A percentile compares a stretch with the other conserved stretches of the same genome.
Conservation (phyloP, 306 rosid genomes). For the Prinsepia uniflora region DNA sequence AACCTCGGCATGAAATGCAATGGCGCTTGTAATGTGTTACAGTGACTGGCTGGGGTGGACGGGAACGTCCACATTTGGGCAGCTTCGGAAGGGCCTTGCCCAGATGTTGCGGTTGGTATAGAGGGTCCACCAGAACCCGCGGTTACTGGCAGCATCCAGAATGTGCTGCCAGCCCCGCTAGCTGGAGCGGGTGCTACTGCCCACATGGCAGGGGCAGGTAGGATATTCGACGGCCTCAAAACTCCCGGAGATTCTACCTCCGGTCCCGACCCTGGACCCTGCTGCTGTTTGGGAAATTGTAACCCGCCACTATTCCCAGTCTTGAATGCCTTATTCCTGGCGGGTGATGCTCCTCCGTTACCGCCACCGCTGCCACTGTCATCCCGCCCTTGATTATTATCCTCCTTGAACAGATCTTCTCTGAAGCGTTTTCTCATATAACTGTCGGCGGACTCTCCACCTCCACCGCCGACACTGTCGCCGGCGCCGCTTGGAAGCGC, state of each 20-base stretch:
- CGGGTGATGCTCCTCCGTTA: slow-evolving; percentile 22
- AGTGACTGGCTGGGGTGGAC: slow-evolving; percentile 26
- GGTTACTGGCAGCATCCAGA: slow-evolving; percentile 63
- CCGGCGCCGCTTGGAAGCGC: slow-evolving; percentile 44
- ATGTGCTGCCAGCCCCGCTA: slow-evolving; percentile 59
- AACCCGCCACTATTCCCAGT: slow-evolving; percentile 14
- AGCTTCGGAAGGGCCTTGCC: slow-evolving; percentile 39
- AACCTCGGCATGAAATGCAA: slow-evolving; percentile 75
- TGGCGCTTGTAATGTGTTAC: slow-evolving; percentile 53
- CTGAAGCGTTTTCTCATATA: slow-evolving; percentile 77
- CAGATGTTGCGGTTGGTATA: slow-evolving; percentile 20
- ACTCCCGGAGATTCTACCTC: slow-evolving; percentile 43
- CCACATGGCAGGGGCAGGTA: slow-evolving; percentile 79
- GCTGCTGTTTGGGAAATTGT: slow-evolving; percentile 38
- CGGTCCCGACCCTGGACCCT: background rate
- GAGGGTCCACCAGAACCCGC: slow-evolving; percentile 37
- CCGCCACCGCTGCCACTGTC: slow-evolving; percentile 24
- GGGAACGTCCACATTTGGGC: slow-evolving; percentile 84
- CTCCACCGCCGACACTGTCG: slow-evolving; percentile 32
- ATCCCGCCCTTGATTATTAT: slow-evolving; percentile 33
- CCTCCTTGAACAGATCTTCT: slow-evolving; percentile 86
- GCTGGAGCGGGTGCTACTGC: slow-evolving; percentile 55
- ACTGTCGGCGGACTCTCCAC: slow-evolving; percentile 52
- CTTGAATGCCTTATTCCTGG: slow-evolving; percentile 33
- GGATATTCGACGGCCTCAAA: slow-evolving; percentile 46